phyloP scores from a whole-genome alignment of 805 yeast species.

The Hanseniaspora valbyensis region DNA sequence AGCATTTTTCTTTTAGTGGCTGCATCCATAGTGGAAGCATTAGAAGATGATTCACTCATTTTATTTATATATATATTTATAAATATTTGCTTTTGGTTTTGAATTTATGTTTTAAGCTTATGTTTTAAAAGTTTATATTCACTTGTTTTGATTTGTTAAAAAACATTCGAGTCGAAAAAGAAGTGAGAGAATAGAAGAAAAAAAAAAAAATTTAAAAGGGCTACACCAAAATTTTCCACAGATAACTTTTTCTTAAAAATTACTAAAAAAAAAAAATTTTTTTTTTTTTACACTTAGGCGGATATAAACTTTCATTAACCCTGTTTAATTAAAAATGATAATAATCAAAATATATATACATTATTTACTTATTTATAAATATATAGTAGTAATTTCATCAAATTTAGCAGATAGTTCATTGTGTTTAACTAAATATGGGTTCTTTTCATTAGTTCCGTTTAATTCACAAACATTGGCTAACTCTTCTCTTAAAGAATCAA shows the following conservation, averaged over 20 bases:
- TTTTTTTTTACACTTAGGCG: neutral
- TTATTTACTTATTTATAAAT: constrained; percentile 24
- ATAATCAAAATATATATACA: neutral
- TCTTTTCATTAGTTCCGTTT: constrained; percentile 27
- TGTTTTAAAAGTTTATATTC: too few relatives aligned
- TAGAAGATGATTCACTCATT: constrained; percentile 36
- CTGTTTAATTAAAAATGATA: too few relatives aligned
- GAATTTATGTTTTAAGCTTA: neutral
- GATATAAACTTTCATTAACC: too few relatives aligned
- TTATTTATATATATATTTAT: neutral
- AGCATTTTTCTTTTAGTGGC: constrained; percentile 47
- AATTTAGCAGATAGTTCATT: constrained; percentile 53
- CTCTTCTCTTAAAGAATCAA: constrained; percentile 32
- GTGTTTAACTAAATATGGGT: constrained; percentile 47
- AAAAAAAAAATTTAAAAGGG: too few relatives aligned
- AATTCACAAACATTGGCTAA: constrained; percentile 30
- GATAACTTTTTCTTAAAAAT: too few relatives aligned
- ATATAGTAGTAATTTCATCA: constrained; percentile 57
- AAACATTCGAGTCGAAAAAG: neutral
- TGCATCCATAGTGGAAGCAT: constrained; percentile 6
- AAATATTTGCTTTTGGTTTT: too few relatives aligned
- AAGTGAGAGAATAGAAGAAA: too few relatives aligned
- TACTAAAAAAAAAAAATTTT: neutral
- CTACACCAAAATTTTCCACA: too few relatives aligned
- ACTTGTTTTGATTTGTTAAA: too few relatives aligned